These are phyloP conservation scores for Neurospora africana DNA, from an alignment of 495 filamentous ascomycete species.

Conservation along the genomic window DNA sequence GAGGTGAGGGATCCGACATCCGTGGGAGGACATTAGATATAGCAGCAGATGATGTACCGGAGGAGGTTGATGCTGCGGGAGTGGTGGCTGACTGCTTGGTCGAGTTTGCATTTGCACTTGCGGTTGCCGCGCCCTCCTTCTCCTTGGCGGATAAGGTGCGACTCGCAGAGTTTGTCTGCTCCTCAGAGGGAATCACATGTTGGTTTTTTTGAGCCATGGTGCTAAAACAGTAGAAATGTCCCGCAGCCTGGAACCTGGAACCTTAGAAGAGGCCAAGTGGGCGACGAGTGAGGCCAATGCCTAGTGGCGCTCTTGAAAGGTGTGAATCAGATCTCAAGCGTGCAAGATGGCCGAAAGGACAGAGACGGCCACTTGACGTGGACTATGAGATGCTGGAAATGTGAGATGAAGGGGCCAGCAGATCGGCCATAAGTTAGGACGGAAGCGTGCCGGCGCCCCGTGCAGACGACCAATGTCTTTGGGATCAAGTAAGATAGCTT, in stretches of 20 bases:
- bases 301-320: not conserved
- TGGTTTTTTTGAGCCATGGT: constrained; percentile 26
- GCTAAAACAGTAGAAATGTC: not conserved
- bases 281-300: not conserved
- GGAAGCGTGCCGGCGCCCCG: constrained; percentile 18
- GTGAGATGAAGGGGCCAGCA: constrained; percentile 9
- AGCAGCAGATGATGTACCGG: constrained; percentile 7
- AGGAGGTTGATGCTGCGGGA: constrained; percentile 1
- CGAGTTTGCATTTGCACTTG: constrained; percentile 12
- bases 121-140: constrained; percentile 18
- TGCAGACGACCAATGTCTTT: constrained; percentile 4
- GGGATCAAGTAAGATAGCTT: not conserved
- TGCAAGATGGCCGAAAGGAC: not conserved
- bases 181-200: constrained; percentile 19
- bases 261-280: not conserved
- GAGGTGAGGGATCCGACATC: constrained; percentile 19
- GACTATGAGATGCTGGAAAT: not conserved
- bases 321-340: not conserved
- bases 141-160: constrained; percentile 21
- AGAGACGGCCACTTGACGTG: not conserved
- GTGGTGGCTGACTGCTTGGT: constrained; percentile 11
- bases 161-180: constrained; percentile 15
- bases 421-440: constrained; percentile 22
- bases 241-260: not conserved
- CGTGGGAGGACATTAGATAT: constrained; percentile 15